A percentile compares a stretch with the other conserved stretches of the same genome.
Evolutionary conservation across 805 yeast genomes (phyloP).

Genomic region (Ogataea zsoltii): DNA sequence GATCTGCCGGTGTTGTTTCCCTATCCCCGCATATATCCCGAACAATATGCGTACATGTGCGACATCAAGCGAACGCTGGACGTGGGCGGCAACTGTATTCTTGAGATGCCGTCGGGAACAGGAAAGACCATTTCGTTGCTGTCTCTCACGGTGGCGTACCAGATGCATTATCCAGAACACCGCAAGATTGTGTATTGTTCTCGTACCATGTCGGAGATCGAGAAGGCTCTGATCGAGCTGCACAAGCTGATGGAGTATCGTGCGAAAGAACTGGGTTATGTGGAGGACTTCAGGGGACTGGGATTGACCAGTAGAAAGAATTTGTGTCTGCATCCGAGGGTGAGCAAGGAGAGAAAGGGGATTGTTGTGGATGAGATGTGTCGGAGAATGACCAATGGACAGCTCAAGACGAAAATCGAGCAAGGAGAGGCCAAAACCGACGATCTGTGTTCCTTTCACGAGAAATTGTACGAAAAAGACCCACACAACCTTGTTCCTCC

Average conservation of each 20-base stretch:
- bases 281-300: constrained; percentile 89
- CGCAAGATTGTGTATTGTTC: constrained; percentile 95
- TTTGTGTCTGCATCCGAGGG: constrained; percentile 86
- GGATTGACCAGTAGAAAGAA: constrained; percentile 95
- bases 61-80: constrained; percentile 92
- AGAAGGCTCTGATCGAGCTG: constrained; percentile 92
- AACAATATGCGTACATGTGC: constrained; percentile 96
- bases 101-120: constrained; percentile 99
- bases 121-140: constrained; percentile 94
- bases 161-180: constrained; percentile 89
- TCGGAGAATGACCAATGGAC: constrained; percentile 91
- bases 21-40: constrained; percentile 95
- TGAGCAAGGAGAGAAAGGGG: constrained; percentile 87
- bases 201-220: constrained; percentile 99
- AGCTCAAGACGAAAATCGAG: constrained; percentile 66
- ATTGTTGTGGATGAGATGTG: constrained; percentile 94
- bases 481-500: constrained; percentile 87
- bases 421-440: constrained; percentile 56
- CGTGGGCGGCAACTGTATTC: constrained; percentile 93
- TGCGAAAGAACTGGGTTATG: constrained; percentile 76
- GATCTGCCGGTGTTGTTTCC: constrained; percentile 96
- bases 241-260: constrained; percentile 86
- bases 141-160: constrained; percentile 92
- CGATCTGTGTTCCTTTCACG: constrained; percentile 84
- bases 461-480: constrained; percentile 80